phyloP scores from a whole-genome alignment of 2,329 filamentous ascomycete genomes.

The Aureobasidium sp. region DNA sequence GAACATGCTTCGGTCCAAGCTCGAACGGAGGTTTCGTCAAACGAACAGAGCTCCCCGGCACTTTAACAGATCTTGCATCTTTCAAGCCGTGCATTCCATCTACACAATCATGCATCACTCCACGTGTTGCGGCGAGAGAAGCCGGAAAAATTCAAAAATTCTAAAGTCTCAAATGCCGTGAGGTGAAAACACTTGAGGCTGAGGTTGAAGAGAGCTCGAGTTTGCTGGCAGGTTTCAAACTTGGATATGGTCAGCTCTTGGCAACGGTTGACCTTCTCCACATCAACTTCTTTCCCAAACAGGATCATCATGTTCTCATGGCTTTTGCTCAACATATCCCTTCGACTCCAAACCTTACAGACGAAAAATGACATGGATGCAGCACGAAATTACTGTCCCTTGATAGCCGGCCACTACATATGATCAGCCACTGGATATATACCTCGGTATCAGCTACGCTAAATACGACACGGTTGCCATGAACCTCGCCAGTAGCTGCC shows the following conservation, averaged over 20 bases:
- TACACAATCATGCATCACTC: not conserved
- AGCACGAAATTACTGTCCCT: not conserved
- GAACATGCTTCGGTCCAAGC: slow-evolving; percentile 4
- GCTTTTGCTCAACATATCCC: not conserved
- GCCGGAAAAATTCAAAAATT: not conserved
- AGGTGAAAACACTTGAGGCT: not conserved
- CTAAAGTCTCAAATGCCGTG: not conserved
- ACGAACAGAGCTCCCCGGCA: slow-evolving; percentile 7
- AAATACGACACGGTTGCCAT: not conserved
- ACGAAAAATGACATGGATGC: not conserved
- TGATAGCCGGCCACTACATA: not conserved
- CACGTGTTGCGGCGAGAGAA: not conserved
- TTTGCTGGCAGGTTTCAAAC: not conserved
- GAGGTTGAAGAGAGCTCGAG: not conserved
- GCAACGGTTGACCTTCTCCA: not conserved
- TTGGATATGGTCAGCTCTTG: not conserved
- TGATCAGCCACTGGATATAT: not conserved
- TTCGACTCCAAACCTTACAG: not conserved
- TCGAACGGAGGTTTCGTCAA: slow-evolving; percentile 7
- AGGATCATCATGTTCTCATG: not conserved
- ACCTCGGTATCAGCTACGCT: not conserved
- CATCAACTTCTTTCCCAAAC: not conserved
- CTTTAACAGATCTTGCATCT: not conserved
- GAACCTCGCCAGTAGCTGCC: not conserved
- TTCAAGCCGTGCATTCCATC: not conserved